A percentile compares a stretch with the other conserved stretches of the same genome.
Evolutionary conservation across 139 green algal genomes (phyloP).

Genomic region (Ostreobium quekettii): DNA sequence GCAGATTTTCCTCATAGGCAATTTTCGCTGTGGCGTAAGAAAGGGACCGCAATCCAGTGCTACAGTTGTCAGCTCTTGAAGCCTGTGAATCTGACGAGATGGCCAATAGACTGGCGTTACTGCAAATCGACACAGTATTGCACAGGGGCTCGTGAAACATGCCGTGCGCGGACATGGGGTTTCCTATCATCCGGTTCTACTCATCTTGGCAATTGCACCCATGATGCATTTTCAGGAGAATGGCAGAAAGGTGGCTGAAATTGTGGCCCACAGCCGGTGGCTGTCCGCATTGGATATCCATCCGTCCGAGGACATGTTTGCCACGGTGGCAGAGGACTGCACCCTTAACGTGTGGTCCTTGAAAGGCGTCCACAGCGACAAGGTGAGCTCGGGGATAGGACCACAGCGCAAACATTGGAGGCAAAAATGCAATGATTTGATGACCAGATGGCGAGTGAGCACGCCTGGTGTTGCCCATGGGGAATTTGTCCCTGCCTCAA

Average conservation of each 20-base stretch:
- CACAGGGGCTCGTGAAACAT: neutral
- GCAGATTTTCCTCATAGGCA: no score
- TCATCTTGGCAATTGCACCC: no score
- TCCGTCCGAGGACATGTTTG: constrained; percentile 38
- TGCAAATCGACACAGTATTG: neutral
- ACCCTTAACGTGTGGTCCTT: constrained; percentile 34
- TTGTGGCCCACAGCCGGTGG: constrained; percentile 28
- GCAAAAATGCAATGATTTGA: no score
- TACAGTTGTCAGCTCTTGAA: neutral
- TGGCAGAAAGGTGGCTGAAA: constrained; percentile 23
- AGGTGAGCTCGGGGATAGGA: neutral
- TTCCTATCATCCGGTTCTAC: no score
- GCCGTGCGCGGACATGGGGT: neutral
- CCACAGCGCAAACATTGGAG: neutral
- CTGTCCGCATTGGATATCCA: constrained; percentile 41
- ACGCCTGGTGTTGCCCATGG: neutral
- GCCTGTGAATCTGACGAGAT: neutral
- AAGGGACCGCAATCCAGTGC: no score
- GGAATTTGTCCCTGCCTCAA: neutral
- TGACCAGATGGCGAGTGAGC: neutral
- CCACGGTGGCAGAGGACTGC: constrained; percentile 32
- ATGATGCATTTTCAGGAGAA: constrained; percentile 27
- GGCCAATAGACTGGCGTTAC: no score
- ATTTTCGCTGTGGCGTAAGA: no score
- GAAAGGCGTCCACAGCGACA: neutral